These are phyloP conservation scores for Colletotrichum ledebouriae DNA, from an alignment of 2,329 filamentous ascomycete species.

Conservation along the genomic window DNA sequence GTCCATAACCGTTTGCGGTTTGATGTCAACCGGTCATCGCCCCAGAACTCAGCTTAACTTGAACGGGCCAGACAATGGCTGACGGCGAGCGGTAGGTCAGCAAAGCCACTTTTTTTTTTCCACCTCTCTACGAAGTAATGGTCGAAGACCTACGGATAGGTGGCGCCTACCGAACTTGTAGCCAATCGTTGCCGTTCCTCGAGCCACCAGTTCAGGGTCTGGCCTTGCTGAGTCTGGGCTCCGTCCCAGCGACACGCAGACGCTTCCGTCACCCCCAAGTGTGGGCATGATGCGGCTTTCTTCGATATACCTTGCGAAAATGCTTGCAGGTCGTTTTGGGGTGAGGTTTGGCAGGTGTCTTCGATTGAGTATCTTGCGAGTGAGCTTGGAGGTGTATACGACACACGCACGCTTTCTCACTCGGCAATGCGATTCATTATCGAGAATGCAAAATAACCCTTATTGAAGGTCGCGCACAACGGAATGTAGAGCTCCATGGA, in stretches of 20 bases:
- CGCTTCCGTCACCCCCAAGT: constrained; percentile 37
- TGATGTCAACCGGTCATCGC: constrained; percentile 18
- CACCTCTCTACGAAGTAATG: too few species aligned
- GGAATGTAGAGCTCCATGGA: constrained; percentile 2
- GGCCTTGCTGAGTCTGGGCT: constrained; percentile 30
- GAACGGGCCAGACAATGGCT: constrained; percentile 23
- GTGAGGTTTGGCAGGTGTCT: background rate
- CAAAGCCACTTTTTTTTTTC: background rate
- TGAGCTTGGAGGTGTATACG: constrained; percentile 3
- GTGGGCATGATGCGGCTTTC: constrained; percentile 10
- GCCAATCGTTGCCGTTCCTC: constrained; percentile 34
- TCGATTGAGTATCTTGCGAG: background rate
- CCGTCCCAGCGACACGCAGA: constrained; percentile 37
- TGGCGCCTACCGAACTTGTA: constrained; percentile 23
- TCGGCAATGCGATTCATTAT: constrained; percentile 10
- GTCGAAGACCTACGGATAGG: too few species aligned
- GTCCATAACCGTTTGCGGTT: constrained; percentile 28
- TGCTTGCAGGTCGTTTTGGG: constrained; percentile 6
- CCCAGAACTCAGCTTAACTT: constrained; percentile 10
- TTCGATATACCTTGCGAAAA: constrained; percentile 3
- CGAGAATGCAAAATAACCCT: background rate
- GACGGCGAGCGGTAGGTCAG: constrained; percentile 12
- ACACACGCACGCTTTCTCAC: constrained; percentile 4
- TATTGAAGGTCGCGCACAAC: background rate
- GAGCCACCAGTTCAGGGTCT: constrained; percentile 31